Conservation (phyloP, 495 filamentous ascomycete genomes). For the Hyaloscypha bicolor region DNA sequence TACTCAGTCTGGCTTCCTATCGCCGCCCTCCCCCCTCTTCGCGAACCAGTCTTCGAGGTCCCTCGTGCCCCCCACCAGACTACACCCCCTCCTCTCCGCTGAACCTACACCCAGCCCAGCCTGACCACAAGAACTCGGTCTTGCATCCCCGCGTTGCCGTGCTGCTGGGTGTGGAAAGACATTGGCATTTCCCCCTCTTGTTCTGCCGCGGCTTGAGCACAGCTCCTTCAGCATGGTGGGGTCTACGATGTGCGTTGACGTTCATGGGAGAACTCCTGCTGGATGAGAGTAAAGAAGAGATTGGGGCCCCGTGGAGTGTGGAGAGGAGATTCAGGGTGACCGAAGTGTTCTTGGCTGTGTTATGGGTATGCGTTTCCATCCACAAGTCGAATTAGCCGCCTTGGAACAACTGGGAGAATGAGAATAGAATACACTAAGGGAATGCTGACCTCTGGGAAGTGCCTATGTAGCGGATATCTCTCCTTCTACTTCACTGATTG, state of each 20-base stretch:
- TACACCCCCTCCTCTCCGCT: constrained; percentile 25
- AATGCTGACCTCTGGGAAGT: constrained; percentile 50
- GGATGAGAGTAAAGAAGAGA: constrained; percentile 19
- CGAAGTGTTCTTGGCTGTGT: constrained; percentile 77
- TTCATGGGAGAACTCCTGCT: constrained; percentile 58
- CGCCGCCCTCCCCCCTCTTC: constrained; percentile 13
- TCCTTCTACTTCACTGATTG: constrained; percentile 91
- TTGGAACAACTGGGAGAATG: background rate
- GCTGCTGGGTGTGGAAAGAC: constrained; percentile 61
- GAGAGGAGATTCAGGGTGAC: constrained; percentile 58
- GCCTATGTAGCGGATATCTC: constrained; percentile 75
- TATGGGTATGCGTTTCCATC: constrained; percentile 67
- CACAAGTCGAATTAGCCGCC: background rate
- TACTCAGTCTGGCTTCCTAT: constrained; percentile 30
- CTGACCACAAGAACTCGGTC: constrained; percentile 27
- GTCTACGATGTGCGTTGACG: constrained; percentile 60
- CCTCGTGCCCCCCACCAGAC: constrained; percentile 6
- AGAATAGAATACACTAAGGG: constrained; percentile 5
- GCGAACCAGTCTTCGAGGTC: constrained; percentile 2
- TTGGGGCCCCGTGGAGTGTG: constrained; percentile 27
- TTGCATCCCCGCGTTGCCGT: constrained; percentile 68
- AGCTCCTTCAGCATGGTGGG: constrained; percentile 62
- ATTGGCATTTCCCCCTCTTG: constrained; percentile 64
- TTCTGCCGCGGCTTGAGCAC: constrained; percentile 63
- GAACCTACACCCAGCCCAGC: constrained; percentile 24